Base-by-base conservation (phyloP, 2,329 filamentous ascomycete species). In the Penicillium oxalicum region DNA sequence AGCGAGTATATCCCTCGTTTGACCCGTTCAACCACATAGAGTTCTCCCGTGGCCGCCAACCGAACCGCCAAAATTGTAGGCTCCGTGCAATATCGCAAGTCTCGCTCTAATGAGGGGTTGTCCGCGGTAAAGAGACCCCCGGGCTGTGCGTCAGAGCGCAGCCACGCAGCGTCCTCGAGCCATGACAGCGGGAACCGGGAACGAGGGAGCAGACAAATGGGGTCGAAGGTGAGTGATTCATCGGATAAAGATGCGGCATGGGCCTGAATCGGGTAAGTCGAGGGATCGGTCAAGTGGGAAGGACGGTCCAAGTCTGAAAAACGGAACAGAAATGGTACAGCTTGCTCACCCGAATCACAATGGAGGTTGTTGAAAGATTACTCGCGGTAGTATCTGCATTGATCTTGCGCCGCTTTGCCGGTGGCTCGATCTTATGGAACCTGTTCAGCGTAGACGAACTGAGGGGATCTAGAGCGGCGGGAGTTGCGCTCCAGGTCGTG, bases 1-100 rank as follows among this genome's bases (percentile, higher is more conserved):
- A 73, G 56, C n/a, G 70, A 65, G 50, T 71, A 73, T 35, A 73
- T 60, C 2, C 64, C 64, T 38, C 47, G 53, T 46, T 71, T 72
- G 12, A 72, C 68, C 13, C 65, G 52, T 48, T 73, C 71, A 7
- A 73, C 57, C 26, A 67, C 61, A 49, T 68, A 72, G 4, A 72
- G 49, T 3, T 61, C 61, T 1, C 63, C 61, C 44, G 62, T 61
- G 24, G 55, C 53, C 4, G 55, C 35, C 26, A 67, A 53, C 26
- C 68, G 62, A 9, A 65, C 64, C 5, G 60, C 62, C 5, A 73
- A 55, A 9, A 71, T 66, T 4, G 56, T 52, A 5, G 63, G 60
- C 42, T 66, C 63, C 5, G 39, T 39, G 8, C 47, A 51, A n/a
- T 39, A 39, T 34, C 45, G 52, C 40, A 67, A 44, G n/a, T 62